These are phyloP conservation scores for Cystoderma amianthinum DNA, from an alignment of 768 basidiomycete genomes.

Conservation along the genomic window DNA sequence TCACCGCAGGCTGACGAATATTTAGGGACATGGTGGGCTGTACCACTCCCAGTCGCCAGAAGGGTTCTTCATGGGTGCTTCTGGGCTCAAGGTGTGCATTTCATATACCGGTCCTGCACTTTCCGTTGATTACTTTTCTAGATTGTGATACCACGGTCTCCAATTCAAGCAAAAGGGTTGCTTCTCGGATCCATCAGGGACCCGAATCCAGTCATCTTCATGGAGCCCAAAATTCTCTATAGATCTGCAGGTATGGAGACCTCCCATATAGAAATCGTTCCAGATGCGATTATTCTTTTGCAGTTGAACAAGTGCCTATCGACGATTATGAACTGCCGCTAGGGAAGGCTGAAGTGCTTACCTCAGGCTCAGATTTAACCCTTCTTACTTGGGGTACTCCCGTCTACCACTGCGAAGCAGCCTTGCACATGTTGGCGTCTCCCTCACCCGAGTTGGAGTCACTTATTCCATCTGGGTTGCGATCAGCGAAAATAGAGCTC, in stretches of 20 bases:
- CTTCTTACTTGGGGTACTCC: constrained; percentile 92
- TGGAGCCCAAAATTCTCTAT: constrained; percentile 93
- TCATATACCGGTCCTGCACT: neutral
- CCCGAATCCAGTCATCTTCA: constrained; percentile 90
- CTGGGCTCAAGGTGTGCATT: constrained; percentile 65
- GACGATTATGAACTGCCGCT: constrained; percentile 86
- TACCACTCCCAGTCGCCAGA: constrained; percentile 97
- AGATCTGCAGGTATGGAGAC: constrained; percentile 65
- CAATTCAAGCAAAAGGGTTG: constrained; percentile 93
- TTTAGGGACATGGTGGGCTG: constrained; percentile 73
- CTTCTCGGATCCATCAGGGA: constrained; percentile 84
- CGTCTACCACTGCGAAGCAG: constrained; percentile 82
- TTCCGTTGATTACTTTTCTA: constrained; percentile 15
- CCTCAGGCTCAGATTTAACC: constrained; percentile 78
- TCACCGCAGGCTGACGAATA: neutral
- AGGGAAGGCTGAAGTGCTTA: constrained; percentile 70
- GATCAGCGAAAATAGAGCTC: constrained; percentile 73
- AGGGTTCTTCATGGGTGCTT: constrained; percentile 87
- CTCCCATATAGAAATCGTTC: too few relatives aligned
- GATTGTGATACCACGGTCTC: constrained; percentile 91
- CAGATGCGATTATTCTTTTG: constrained; percentile 3
- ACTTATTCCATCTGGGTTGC: constrained; percentile 59
- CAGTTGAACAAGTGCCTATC: constrained; percentile 88
- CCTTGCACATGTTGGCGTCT: constrained; percentile 62
- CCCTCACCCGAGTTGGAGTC: constrained; percentile 59